A percentile compares a stretch with the other conserved stretches of the same genome.
Conservation (phyloP, 805 yeast species). For the Saturnispora bothae region DNA sequence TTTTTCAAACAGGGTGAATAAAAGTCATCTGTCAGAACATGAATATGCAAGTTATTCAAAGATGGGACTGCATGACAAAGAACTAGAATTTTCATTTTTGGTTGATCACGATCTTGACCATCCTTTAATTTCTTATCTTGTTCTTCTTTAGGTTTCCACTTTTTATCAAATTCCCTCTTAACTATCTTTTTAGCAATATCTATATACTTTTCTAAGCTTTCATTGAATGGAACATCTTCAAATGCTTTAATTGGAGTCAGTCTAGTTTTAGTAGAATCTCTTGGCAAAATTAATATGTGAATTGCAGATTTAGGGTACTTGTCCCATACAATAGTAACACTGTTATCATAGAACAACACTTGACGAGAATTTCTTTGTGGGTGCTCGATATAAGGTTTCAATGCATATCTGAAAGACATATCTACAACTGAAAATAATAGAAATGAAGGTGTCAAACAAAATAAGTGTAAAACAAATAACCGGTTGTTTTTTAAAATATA, state of each 20-base stretch:
- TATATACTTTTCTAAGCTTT: constrained; percentile 25
- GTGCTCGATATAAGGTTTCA: constrained; percentile 36
- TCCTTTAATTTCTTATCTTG: neutral
- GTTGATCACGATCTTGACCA: constrained; percentile 6
- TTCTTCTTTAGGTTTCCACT: constrained; percentile 8
- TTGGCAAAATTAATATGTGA: constrained; percentile 56
- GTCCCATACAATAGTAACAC: constrained; percentile 49
- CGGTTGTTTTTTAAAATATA: neutral
- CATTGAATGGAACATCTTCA: constrained; percentile 24
- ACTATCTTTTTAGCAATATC: constrained; percentile 26
- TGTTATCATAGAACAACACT: constrained; percentile 39
- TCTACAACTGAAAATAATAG: neutral
- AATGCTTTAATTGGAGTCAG: constrained; percentile 46
- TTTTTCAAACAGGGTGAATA: constrained; percentile 44
- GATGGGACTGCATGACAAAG: constrained; percentile 72
- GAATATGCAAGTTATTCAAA: constrained; percentile 59
- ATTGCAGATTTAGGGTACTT: constrained; percentile 50
- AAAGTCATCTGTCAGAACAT: constrained; percentile 60
- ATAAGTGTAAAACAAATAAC: too few relatives aligned
- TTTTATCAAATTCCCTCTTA: constrained; percentile 11
- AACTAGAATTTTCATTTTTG: constrained; percentile 29
- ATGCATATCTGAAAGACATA: constrained; percentile 41
- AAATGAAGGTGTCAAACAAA: too few relatives aligned
- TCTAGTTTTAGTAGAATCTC: constrained; percentile 30
- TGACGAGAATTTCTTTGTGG: constrained; percentile 32